phyloP scores from a whole-genome alignment of 148 eudicot genomes.

The Suaeda aralocaspica region DNA sequence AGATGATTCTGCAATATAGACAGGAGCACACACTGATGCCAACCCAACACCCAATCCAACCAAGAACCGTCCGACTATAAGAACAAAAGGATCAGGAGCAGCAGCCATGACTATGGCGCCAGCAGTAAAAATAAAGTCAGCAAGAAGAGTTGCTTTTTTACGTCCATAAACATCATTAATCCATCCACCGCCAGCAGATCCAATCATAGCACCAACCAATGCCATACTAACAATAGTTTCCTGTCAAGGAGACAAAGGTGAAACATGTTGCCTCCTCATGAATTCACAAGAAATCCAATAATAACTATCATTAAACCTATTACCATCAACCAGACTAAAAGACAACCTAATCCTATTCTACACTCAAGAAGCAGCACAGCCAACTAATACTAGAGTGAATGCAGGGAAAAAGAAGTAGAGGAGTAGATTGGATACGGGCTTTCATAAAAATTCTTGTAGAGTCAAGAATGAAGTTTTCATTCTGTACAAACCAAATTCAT shows the following conservation, averaged over 20 bases:
- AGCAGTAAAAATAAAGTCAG: slow-evolving; percentile 59
- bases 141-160: slow-evolving; percentile 70
- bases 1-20: slow-evolving; percentile 80
- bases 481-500: no score
- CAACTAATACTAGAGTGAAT: no score
- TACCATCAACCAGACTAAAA: no score
- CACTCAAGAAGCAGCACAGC: no score
- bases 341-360: no score
- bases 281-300: no score
- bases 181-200: slow-evolving; percentile 91
- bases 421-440: no score
- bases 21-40: slow-evolving; percentile 90
- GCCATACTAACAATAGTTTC: slow-evolving; percentile 96
- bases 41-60: slow-evolving; percentile 89
- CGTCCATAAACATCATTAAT: slow-evolving; percentile 74
- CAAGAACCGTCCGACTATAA: slow-evolving; percentile 69
- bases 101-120: slow-evolving; percentile 84
- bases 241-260: slow-evolving; percentile 25
- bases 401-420: no score
- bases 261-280: no score
- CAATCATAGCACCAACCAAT: slow-evolving; percentile 83
- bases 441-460: no score
- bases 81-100: slow-evolving; percentile 87
- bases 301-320: no score
- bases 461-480: no score